phyloP scores from a whole-genome alignment of 345 rosid genomes.

The Trapa bicornis region DNA sequence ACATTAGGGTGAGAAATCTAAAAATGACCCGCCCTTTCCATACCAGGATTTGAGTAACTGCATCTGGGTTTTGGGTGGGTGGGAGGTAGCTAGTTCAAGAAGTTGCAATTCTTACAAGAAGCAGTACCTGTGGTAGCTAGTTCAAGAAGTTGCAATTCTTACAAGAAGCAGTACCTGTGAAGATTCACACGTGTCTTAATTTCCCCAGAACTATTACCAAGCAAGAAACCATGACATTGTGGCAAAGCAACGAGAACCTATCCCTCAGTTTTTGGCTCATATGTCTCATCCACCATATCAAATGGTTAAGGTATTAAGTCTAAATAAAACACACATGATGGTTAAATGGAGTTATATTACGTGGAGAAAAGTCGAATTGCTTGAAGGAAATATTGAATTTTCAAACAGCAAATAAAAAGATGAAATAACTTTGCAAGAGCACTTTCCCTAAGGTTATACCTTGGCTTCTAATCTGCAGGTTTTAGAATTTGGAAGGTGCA shows the following conservation, averaged over 20 bases:
- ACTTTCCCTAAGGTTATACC: slow-evolving; percentile 31
- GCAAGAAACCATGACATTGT: neutral
- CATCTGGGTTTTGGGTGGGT: neutral
- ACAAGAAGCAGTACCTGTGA: neutral
- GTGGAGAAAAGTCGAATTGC: neutral
- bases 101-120: neutral
- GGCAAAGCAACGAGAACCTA: neutral
- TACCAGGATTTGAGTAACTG: neutral
- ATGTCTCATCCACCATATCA: neutral
- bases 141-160: no score
- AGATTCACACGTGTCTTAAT: neutral
- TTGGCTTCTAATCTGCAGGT: slow-evolving; percentile 46
- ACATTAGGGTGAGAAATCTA: no score
- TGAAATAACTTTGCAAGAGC: slow-evolving; percentile 21
- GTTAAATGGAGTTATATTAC: neutral
- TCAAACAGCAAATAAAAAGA: neutral
- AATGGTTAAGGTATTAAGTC: neutral
- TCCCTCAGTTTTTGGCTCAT: neutral
- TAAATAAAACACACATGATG: neutral
- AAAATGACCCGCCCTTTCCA: neutral
- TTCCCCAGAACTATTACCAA: neutral
- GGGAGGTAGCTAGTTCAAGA: neutral
- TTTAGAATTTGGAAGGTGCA: slow-evolving; percentile 80
- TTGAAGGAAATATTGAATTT: neutral
- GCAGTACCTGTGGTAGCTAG: no score